Conservation (phyloP, 2,329 filamentous ascomycete species). For the Alternaria sp. region DNA sequence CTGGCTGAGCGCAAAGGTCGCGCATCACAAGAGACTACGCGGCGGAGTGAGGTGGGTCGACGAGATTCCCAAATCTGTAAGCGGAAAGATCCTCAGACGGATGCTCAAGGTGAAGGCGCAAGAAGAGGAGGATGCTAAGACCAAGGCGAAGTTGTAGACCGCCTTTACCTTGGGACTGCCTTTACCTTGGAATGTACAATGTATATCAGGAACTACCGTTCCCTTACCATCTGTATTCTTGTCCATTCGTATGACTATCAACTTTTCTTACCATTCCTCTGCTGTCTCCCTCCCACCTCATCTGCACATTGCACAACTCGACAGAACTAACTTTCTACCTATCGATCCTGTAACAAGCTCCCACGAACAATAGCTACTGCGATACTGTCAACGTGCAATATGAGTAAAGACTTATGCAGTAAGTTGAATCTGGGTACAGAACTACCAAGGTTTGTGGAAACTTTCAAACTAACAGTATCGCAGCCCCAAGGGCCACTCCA, state of each 20-base stretch:
- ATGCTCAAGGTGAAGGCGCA: constrained; percentile 55
- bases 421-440: too few relatives aligned
- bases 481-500: too few relatives aligned
- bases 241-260: neutral
- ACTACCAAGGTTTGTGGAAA: too few relatives aligned
- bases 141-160: constrained; percentile 56
- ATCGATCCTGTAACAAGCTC: too few relatives aligned
- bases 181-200: neutral
- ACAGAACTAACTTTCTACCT: neutral
- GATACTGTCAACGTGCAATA: too few relatives aligned
- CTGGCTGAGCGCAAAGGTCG: constrained; percentile 55
- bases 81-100: constrained; percentile 59
- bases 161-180: neutral
- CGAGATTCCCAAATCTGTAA: constrained; percentile 59
- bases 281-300: neutral
- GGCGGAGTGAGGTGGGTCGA: constrained; percentile 58
- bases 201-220: neutral
- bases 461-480: too few relatives aligned
- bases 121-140: constrained; percentile 50
- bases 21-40: constrained; percentile 58
- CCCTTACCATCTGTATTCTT: neutral
- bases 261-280: neutral
- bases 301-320: neutral
- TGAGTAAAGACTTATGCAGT: too few relatives aligned
- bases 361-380: too few relatives aligned